Evolutionary conservation across 2,329 filamentous ascomycete species (phyloP).

Genomic region (Fusarium lateritium): DNA sequence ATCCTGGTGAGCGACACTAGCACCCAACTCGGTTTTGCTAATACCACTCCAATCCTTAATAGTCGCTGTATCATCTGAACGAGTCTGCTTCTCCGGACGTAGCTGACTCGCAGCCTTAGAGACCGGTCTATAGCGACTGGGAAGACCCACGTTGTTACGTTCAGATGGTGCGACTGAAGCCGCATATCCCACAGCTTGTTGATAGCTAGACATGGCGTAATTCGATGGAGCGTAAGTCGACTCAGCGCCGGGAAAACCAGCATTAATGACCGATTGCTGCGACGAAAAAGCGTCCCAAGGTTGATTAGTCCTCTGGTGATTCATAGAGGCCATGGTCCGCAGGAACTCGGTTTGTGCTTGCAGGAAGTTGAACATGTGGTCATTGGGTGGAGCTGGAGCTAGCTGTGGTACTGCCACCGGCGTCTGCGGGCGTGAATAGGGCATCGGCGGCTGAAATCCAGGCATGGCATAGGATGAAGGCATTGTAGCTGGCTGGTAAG

Average conservation of each 20-base stretch:
- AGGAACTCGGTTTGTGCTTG: slow-evolving; percentile 31
- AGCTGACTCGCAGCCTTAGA: slow-evolving; percentile 15
- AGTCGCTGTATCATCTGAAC: not conserved
- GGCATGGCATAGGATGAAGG: not conserved
- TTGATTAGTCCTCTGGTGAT: slow-evolving; percentile 8
- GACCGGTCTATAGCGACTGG: slow-evolving; percentile 36
- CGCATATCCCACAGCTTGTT: slow-evolving; percentile 11
- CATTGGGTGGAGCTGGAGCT: not conserved
- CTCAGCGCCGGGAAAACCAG: not conserved
- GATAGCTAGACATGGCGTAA: slow-evolving; percentile 21
- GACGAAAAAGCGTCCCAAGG: slow-evolving; percentile 2
- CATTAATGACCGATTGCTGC: slow-evolving; percentile 1
- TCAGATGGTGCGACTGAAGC: slow-evolving; percentile 33
- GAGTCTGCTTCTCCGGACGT: not conserved
- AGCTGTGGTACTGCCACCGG: slow-evolving; percentile 15
- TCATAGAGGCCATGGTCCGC: slow-evolving; percentile 19
- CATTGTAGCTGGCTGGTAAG: not conserved
- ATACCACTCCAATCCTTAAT: not conserved
- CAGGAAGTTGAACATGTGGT: slow-evolving; percentile 24
- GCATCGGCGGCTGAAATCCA: not conserved
- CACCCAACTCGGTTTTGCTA: not conserved
- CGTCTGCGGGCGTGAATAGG: slow-evolving; percentile 17
- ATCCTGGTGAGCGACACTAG: not conserved
- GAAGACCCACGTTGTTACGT: slow-evolving; percentile 34
- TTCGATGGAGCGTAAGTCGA: slow-evolving; percentile 1